Evolutionary conservation across 306 rosid genomes (phyloP).

Genomic region (Glycyrrhiza uralensis): DNA sequence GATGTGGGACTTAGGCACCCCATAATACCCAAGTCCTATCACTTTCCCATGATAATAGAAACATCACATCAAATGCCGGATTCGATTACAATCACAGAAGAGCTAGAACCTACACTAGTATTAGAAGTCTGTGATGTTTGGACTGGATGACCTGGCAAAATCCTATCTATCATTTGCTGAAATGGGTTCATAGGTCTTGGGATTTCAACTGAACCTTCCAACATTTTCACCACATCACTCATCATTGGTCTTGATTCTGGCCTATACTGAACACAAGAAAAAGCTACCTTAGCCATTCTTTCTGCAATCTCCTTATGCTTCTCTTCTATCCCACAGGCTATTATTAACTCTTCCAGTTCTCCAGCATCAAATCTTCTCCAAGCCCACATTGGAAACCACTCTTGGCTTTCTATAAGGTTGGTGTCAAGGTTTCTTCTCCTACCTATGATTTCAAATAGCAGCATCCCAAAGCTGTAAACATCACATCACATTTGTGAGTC

Average conservation of each 20-base stretch:
- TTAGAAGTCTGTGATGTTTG: neutral
- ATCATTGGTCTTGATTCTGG: slow-evolving; percentile 40
- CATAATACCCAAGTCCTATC: too few relatives aligned
- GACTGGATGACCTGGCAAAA: neutral
- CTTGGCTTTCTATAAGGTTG: neutral
- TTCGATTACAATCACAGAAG: neutral
- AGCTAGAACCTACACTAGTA: neutral
- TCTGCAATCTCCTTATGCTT: slow-evolving; percentile 20
- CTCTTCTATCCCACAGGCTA: slow-evolving; percentile 30
- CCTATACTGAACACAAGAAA: slow-evolving; percentile 35
- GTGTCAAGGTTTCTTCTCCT: slow-evolving; percentile 38
- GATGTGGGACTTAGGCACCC: too few relatives aligned
- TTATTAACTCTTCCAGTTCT: neutral
- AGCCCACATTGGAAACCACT: slow-evolving; percentile 38
- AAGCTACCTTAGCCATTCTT: slow-evolving; percentile 37
- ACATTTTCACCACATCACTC: slow-evolving; percentile 43
- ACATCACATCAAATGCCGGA: neutral
- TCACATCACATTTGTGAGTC: slow-evolving; percentile 51
- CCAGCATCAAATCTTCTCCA: slow-evolving; percentile 31
- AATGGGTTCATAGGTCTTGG: slow-evolving; percentile 39
- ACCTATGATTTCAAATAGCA: slow-evolving; percentile 47
- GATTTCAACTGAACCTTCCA: slow-evolving; percentile 43
- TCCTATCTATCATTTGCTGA: slow-evolving; percentile 10
- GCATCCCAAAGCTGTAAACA: slow-evolving; percentile 57
- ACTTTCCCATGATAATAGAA: neutral